Conservation (phyloP, 1,284 basidiomycete genomes). For the Cystobasidium slooffiae region DNA sequence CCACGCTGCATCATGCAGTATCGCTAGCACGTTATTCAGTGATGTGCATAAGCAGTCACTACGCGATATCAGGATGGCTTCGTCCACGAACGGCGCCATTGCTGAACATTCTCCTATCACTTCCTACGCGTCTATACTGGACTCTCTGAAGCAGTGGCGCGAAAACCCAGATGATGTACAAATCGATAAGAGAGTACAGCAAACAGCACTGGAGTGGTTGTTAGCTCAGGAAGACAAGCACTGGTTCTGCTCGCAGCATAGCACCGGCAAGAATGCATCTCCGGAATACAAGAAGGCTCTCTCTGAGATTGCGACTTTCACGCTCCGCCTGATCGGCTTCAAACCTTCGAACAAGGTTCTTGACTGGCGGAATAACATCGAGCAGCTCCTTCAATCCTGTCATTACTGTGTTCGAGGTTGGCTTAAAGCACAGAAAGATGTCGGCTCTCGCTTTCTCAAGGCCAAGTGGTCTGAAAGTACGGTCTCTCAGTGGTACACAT, state of each 20-base stretch:
- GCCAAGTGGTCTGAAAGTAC: constrained; percentile 9
- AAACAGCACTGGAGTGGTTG: constrained; percentile 20
- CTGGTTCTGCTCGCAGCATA: constrained; percentile 34
- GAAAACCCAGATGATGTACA: constrained; percentile 30
- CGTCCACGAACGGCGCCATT: not conserved
- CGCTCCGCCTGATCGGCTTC: constrained; percentile 37
- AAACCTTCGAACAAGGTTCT: constrained; percentile 30
- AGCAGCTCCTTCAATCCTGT: constrained; percentile 22
- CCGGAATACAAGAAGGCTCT: constrained; percentile 24
- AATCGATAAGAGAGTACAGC: constrained; percentile 31
- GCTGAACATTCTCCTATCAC: constrained; percentile 1
- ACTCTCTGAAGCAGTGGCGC: constrained; percentile 17
- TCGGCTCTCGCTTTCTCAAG: constrained; percentile 16
- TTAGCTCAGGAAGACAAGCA: constrained; percentile 31
- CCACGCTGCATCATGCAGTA: not conserved
- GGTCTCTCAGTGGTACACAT: constrained; percentile 24
- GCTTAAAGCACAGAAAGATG: constrained; percentile 24
- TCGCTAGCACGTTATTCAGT: not conserved
- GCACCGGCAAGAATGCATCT: not conserved
- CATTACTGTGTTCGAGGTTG: constrained; percentile 34
- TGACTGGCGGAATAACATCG: constrained; percentile 18
- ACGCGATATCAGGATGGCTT: constrained; percentile 14
- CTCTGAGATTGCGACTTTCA: constrained; percentile 28
- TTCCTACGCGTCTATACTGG: constrained; percentile 29
- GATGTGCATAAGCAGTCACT: not conserved